phyloP scores from a whole-genome alignment of 768 basidiomycete genomes.

The Ephemerocybe angulata region DNA sequence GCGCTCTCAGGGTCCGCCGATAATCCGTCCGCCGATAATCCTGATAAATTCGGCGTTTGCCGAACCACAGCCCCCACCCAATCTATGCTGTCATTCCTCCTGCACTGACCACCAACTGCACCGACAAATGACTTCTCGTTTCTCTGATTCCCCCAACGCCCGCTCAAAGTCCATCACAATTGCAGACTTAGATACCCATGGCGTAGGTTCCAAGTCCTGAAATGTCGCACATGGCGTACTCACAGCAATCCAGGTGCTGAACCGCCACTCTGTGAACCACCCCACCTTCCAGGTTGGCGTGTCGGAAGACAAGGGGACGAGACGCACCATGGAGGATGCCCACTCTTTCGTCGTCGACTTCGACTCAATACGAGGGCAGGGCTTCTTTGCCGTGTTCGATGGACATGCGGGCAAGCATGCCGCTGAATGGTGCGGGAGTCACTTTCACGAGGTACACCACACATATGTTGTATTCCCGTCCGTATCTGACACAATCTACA shows the following conservation, averaged over 20 bases:
- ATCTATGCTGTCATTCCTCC: slow-evolving; percentile 9
- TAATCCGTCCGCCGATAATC: slow-evolving; percentile 3
- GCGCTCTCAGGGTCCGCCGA: too few species aligned
- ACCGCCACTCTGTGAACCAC: slow-evolving; percentile 69
- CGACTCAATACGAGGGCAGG: slow-evolving; percentile 86
- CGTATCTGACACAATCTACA: slow-evolving; percentile 14
- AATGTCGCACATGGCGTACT: slow-evolving; percentile 3
- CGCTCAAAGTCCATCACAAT: slow-evolving; percentile 78
- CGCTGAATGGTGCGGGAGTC: slow-evolving; percentile 96
- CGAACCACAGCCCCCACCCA: background rate
- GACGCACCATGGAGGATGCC: slow-evolving; percentile 96
- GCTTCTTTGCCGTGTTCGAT: slow-evolving; percentile 97
- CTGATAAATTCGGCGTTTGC: slow-evolving; percentile 11
- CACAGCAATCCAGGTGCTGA: slow-evolving; percentile 50
- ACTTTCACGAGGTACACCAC: slow-evolving; percentile 80
- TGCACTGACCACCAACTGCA: slow-evolving; percentile 6
- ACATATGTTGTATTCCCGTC: background rate
- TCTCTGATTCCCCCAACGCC: slow-evolving; percentile 68
- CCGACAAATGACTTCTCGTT: slow-evolving; percentile 33
- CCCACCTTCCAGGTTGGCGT: slow-evolving; percentile 66
- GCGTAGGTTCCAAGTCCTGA: slow-evolving; percentile 44
- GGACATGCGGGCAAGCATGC: slow-evolving; percentile 99
- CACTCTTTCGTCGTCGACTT: slow-evolving; percentile 97
- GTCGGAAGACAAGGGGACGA: slow-evolving; percentile 82
- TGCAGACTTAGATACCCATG: slow-evolving; percentile 74